Conservation (phyloP, 257 asterid species). For the Solanum neorickii region DNA sequence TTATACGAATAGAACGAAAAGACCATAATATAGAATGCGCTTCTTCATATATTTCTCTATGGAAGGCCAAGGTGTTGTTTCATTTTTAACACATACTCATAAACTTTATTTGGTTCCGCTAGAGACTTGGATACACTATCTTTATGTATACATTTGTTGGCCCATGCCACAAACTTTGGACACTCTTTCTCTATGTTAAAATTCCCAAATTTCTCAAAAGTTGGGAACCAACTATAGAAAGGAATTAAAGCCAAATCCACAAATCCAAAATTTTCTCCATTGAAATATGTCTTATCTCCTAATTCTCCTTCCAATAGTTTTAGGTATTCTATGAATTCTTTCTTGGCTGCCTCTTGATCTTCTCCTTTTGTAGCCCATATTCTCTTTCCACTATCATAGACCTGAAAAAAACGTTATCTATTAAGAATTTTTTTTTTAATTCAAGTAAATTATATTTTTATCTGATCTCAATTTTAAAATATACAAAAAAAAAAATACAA, state of each 20-base stretch:
- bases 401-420: neutral
- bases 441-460: too few relatives aligned
- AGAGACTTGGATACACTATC: neutral
- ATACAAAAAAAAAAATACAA: too few relatives aligned
- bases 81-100: neutral
- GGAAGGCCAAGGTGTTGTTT: neutral
- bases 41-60: neutral
- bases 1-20: neutral
- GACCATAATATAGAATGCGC: neutral
- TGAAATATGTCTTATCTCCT: constrained; percentile 1
- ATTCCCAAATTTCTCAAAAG: neutral
- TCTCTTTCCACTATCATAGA: neutral
- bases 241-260: constrained; percentile 4
- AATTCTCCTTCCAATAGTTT: neutral
- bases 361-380: constrained; percentile 1
- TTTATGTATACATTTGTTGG: neutral
- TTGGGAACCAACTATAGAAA: neutral
- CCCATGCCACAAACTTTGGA: constrained; percentile 6
- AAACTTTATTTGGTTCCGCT: neutral
- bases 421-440: neutral
- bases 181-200: neutral
- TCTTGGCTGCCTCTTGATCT: neutral
- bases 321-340: neutral
- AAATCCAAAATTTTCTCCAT: constrained; percentile 8
- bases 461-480: neutral